These are phyloP conservation scores for grape (Vitis vinifera) DNA, from an alignment of 164 flowering plant species.

Conservation along the genomic window DNA sequence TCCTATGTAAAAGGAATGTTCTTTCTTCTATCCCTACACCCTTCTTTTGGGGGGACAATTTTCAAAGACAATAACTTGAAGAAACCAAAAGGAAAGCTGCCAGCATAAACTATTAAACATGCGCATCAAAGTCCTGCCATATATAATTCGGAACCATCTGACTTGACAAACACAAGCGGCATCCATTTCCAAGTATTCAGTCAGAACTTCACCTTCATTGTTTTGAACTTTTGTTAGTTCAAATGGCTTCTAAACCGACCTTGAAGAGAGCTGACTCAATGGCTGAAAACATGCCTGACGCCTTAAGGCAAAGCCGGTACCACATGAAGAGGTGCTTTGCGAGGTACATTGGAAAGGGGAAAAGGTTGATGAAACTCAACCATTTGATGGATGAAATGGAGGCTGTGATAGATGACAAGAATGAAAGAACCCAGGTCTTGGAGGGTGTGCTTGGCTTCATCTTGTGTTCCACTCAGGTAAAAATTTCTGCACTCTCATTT, in stretches of 20 bases:
- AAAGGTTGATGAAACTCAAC: conserved; percentile 38
- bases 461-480: conserved; percentile 45
- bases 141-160: no score
- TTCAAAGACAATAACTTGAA: background rate
- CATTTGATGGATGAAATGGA: conserved; percentile 45
- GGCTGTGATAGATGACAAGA: conserved; percentile 32
- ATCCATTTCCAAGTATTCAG: no score
- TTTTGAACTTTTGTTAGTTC: no score
- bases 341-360: conserved; percentile 40
- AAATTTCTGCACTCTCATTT: background rate
- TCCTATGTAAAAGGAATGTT: conserved; percentile 2
- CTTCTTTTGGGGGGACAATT: background rate
- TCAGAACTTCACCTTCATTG: no score
- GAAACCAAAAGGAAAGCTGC: background rate
- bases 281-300: conserved; percentile 45
- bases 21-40: conserved; percentile 4
- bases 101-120: no score
- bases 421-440: conserved; percentile 35
- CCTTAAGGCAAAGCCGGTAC: conserved; percentile 38
- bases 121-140: no score
- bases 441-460: conserved; percentile 46
- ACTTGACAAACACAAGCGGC: no score
- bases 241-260: conserved; percentile 16
- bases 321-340: conserved; percentile 48
- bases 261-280: conserved; percentile 22